Evolutionary conservation across 1,284 basidiomycete genomes (phyloP).

Genomic region (Xerocomus subilludens): DNA sequence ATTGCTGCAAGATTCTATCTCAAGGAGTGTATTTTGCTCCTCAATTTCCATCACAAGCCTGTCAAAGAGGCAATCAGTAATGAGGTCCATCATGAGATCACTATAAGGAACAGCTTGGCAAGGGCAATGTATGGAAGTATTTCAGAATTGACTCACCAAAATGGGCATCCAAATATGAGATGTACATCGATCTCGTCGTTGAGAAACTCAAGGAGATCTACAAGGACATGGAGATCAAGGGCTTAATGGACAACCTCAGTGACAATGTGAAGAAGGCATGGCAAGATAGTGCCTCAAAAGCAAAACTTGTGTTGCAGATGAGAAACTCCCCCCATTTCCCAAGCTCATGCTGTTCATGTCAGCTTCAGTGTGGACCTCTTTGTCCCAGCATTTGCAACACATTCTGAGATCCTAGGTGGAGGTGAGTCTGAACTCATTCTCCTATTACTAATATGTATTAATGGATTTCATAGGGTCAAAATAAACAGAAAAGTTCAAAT

Average conservation of each 20-base stretch:
- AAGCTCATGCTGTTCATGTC: no score
- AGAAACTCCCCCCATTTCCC: no score
- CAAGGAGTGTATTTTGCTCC: no score
- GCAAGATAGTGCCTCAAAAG: not conserved
- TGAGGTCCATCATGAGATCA: not conserved
- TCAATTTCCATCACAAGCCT: no score
- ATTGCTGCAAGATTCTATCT: no score
- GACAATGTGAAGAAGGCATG: no score
- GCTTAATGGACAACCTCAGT: not conserved
- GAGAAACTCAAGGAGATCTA: not conserved
- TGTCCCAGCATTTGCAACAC: not conserved
- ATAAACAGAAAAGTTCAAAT: no score
- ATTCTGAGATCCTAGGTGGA: not conserved
- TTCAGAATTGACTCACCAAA: not conserved
- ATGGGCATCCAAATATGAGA: not conserved
- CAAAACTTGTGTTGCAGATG: not conserved
- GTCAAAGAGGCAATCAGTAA: not conserved
- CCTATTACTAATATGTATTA: no score
- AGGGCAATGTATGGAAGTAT: not conserved
- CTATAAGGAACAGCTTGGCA: not conserved
- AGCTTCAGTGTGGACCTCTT: not conserved
- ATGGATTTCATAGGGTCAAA: no score
- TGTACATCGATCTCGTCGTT: not conserved
- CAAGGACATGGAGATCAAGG: not conserved
- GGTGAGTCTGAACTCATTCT: no score